Percentiles rank a stretch among this genome's conserved stretches.
These are phyloP conservation scores for Hymenoscyphus repandus DNA, from an alignment of 2,329 filamentous ascomycete genomes.

Conservation along the genomic window DNA sequence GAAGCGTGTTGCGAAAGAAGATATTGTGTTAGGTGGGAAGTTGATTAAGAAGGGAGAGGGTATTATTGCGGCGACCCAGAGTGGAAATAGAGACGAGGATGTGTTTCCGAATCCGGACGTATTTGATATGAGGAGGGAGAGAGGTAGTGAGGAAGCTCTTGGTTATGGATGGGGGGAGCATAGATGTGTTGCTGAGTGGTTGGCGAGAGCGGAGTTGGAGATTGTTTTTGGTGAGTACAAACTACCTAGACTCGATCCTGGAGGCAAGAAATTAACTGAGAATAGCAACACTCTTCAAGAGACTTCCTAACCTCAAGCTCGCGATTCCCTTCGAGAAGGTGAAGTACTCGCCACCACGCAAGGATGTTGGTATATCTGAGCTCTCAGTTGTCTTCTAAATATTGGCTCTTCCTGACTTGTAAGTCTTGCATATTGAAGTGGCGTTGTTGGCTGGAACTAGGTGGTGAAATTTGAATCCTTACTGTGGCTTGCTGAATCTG, in stretches of 20 bases:
- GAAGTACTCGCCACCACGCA: slow-evolving; percentile 34
- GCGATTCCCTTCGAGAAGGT: slow-evolving; percentile 36
- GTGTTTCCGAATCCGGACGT: slow-evolving; percentile 36
- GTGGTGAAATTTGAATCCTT: too few species aligned
- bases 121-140: slow-evolving; percentile 40
- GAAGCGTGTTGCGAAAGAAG: slow-evolving; percentile 42
- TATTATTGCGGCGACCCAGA: slow-evolving; percentile 43
- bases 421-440: too few species aligned
- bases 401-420: too few species aligned
- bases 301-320: slow-evolving; percentile 36
- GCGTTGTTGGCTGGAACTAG: too few species aligned
- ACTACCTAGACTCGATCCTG: background rate
- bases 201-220: slow-evolving; percentile 39
- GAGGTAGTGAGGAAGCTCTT: slow-evolving; percentile 33
- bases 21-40: slow-evolving; percentile 40
- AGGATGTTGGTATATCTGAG: slow-evolving; percentile 38
- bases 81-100: slow-evolving; percentile 43
- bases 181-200: slow-evolving; percentile 40
- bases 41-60: slow-evolving; percentile 37
- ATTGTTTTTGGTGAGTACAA: slow-evolving; percentile 38
- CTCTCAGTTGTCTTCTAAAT: slow-evolving; percentile 29
- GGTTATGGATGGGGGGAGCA: slow-evolving; percentile 44
- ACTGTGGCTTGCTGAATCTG: too few species aligned
- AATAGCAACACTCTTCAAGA: slow-evolving; percentile 35
- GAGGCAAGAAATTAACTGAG: background rate